Percentiles rank a stretch among this genome's conserved stretches.
Evolutionary conservation across 805 yeast genomes (phyloP).

Genomic region (Yamadazyma philogaea): DNA sequence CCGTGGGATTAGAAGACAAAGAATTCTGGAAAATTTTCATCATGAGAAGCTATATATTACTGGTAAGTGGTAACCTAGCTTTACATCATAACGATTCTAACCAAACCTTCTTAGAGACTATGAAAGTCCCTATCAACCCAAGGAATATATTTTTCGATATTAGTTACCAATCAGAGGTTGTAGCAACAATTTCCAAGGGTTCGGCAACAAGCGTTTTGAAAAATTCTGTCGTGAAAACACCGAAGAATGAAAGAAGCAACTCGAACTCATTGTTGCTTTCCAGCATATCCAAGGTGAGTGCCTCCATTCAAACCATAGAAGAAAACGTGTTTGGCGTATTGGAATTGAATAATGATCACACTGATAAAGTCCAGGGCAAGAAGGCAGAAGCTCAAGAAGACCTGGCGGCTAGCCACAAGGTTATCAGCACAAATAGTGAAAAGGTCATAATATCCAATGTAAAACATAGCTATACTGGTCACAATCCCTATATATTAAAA

Average conservation of each 20-base stretch:
- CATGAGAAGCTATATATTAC: constrained; percentile 63
- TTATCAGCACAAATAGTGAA: constrained; percentile 30
- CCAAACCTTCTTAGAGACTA: not conserved
- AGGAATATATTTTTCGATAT: constrained; percentile 38
- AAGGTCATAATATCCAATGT: constrained; percentile 33
- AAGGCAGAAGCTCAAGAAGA: constrained; percentile 6
- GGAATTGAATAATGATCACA: constrained; percentile 27
- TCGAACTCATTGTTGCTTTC: constrained; percentile 29
- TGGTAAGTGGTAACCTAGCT: constrained; percentile 43
- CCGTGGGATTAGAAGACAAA: constrained; percentile 67
- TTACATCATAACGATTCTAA: not conserved
- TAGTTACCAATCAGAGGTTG: constrained; percentile 34
- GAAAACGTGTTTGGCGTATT: constrained; percentile 47
- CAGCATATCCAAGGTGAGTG: constrained; percentile 27
- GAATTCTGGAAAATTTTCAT: constrained; percentile 83
- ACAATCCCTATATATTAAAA: constrained; percentile 57
- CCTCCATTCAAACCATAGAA: constrained; percentile 39
- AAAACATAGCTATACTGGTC: constrained; percentile 64
- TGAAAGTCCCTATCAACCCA: constrained; percentile 18
- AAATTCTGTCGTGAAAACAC: not conserved
- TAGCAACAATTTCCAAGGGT: constrained; percentile 18
- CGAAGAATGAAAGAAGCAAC: constrained; percentile 14
- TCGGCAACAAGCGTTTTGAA: constrained; percentile 20
- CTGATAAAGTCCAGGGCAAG: not conserved
- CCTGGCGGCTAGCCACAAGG: constrained; percentile 27